Base-by-base conservation (phyloP, 2,329 filamentous ascomycete genomes). In the Penicillium sp. region DNA sequence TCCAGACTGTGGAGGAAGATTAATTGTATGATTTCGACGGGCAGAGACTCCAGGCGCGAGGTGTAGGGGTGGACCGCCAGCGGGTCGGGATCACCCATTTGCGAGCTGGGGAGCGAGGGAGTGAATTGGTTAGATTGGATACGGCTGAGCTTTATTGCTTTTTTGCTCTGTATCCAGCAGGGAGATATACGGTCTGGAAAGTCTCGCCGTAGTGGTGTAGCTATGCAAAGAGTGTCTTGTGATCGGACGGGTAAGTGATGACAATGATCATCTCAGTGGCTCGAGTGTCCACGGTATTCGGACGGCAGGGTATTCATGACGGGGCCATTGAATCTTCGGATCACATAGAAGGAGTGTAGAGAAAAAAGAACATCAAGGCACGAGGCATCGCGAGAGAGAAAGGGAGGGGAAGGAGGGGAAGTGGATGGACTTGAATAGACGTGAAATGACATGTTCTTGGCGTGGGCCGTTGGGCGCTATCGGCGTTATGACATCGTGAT, bases 1-100 rank as follows among this genome's bases (percentile, higher is more conserved):
- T 83, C 81, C n/a, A 80, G 70, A 22, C 76, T 75, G 33, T 75
- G 65, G n/a, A 81, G 73, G 65, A 84, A 84, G 53, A 85, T 83
- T 46, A 75, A 73, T 60, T 85, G 78, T 6, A 84, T 65, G 24
- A 84, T 71, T 66, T 84, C 82, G 14, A 74, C 64, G 0, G 82
- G 82, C 1, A 84, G 72, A 14, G 60, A 55, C 63, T 83, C 81
- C 22, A 84, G 69, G 18, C 58, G 58, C 33, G 75, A 75, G 35
- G 73, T 75, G 40, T 60, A 60, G 31, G 40, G 41, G 16, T 50
- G 53, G 43, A 37, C 56, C 41, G 59, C 54, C 19, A 55, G 39
- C 18, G 51, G 40, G 33, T 55, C 46, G 39, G 58, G 40, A n/a
- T 19, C 41, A 19, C 58, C 50, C 66, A 70, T 70, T 63, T 58